Evolutionary conservation across 495 filamentous ascomycete genomes (phyloP), one percentile per base, ranked within the genome.

Genomic region (Lichenothelia convexa): DNA sequence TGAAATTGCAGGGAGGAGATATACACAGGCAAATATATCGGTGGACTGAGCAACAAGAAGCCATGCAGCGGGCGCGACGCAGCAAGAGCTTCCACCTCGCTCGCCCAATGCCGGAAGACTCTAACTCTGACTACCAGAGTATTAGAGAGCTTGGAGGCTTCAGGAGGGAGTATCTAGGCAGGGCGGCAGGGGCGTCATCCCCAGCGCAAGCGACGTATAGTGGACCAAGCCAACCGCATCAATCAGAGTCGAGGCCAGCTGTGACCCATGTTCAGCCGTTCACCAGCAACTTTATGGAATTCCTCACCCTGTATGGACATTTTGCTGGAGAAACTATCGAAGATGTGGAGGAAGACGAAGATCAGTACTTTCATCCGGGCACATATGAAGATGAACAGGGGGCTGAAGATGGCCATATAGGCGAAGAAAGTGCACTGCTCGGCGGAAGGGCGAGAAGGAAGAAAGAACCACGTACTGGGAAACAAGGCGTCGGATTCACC

Each of bases 271-370:
- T 71, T 24, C 74, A 70, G 34, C 60, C 92, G 12, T 71, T 93
- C 30, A 91, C 89, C 9, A 81, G 57, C 44, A 95, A 77, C 56
- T 97, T 97, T 48, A 71, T 94, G 30, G 91, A 97, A 51, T 97
- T 95, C 46, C 54, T 97, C 34, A 85, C 79, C 5, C 63, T 97
- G 12, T 94, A 93, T 46, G 89, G 91, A 3, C 91, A 95, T 58
- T 97, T 95, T 53, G 89, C 89, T 12, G 89, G 89, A 49, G 89
- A 97, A 56, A 74, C 91, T 50, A 66, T 97, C 5, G 84, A 93
- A 54, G 85, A 94, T 50, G 89, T 94, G 45, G 87, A 95, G 38
- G 87, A 93, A 51, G 68, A 64, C 12, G 79, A 79, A 4, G 79
- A 87, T 53, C 84, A 91, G 44, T 93, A 87, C 49, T 84, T 89